Evolutionary conservation across 176 grass and related monocot species (phyloP).

Genomic region (Avena atlantica): DNA sequence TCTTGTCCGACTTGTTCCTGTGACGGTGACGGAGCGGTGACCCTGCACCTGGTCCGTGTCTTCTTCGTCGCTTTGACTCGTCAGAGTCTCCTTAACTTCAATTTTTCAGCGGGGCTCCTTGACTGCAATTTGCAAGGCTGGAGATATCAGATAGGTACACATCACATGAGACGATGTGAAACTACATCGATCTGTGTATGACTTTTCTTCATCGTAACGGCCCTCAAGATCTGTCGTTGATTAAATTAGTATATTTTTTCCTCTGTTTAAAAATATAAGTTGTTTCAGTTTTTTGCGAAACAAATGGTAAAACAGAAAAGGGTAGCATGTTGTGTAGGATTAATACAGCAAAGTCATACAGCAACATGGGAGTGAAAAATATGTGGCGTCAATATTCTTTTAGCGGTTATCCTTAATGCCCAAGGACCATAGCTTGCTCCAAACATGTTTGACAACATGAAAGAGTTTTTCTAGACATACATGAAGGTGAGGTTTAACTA

Average conservation of each 20-base stretch:
- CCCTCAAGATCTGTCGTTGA: too few relatives aligned
- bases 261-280: too few relatives aligned
- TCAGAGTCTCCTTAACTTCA: neutral
- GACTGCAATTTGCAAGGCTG: neutral
- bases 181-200: too few relatives aligned
- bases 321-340: too few relatives aligned
- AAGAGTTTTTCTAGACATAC: neutral
- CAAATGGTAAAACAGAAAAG: too few relatives aligned
- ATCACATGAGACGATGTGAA: too few relatives aligned
- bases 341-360: too few relatives aligned
- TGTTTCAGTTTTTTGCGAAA: too few relatives aligned
- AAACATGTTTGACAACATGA: neutral
- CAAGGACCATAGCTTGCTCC: neutral
- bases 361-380: too few relatives aligned
- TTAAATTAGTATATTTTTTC: too few relatives aligned
- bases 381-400: too few relatives aligned
- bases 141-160: neutral
- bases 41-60: neutral
- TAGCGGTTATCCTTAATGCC: neutral
- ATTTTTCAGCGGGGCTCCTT: neutral
- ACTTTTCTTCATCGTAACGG: too few relatives aligned
- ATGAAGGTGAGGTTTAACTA: neutral
- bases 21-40: conserved; percentile 5
- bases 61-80: neutral
- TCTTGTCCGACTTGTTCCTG: neutral